A percentile compares a stretch with the other conserved stretches of the same genome.
phyloP scores from a whole-genome alignment of 2,329 filamentous ascomycete species.

The Cercospora zeae-maydis region DNA sequence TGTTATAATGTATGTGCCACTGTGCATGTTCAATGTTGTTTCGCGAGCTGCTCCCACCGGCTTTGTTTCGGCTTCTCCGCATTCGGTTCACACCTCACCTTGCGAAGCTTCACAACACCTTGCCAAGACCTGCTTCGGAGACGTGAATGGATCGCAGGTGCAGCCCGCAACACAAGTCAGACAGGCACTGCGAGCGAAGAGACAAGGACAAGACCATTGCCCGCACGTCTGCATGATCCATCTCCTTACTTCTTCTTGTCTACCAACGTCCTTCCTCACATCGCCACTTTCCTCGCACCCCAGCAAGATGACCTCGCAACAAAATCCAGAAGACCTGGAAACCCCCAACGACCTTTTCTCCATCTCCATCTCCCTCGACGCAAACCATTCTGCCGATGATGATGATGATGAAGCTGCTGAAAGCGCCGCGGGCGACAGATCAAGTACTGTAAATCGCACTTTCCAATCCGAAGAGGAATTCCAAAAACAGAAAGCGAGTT shows the following conservation, averaged over 20 bases:
- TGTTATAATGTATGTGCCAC: background rate
- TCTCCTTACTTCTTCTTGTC: background rate
- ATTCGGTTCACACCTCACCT: background rate
- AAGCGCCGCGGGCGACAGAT: constrained; percentile 29
- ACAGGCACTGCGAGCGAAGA: too few species aligned
- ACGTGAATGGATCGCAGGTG: background rate
- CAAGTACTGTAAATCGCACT: constrained; percentile 29
- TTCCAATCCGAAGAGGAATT: constrained; percentile 36
- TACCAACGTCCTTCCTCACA: background rate
- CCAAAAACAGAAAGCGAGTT: constrained; percentile 30
- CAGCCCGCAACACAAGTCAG: too few species aligned
- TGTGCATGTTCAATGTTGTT: background rate
- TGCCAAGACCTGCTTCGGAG: background rate
- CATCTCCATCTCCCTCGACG: constrained; percentile 30
- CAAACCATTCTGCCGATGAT: constrained; percentile 30
- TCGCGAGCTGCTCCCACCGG: background rate
- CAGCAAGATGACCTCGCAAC: background rate
- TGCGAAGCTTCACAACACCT: background rate
- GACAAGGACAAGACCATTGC: background rate
- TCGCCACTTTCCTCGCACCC: background rate
- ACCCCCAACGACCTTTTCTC: constrained; percentile 28
- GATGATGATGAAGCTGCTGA: constrained; percentile 11
- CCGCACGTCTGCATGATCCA: background rate
- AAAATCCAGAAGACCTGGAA: constrained; percentile 5
- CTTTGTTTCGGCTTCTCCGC: constrained; percentile 5